These are phyloP conservation scores for Flaveria bidentis DNA, from an alignment of 129 eudicot genomes.

Conservation along the genomic window DNA sequence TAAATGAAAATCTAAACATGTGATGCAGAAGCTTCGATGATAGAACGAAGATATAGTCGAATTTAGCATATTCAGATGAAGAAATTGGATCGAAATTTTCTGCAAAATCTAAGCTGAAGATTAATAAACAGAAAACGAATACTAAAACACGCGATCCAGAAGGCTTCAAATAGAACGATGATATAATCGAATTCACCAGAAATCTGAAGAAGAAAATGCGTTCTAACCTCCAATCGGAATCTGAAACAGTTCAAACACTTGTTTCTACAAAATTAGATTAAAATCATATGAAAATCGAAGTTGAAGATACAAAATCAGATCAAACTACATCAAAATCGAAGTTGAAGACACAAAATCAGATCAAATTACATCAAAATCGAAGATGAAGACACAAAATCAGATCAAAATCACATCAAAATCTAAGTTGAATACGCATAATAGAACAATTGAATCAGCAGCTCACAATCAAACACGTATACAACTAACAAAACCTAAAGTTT, in stretches of 20 bases:
- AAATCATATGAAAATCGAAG: not conserved
- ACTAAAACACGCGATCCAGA: not conserved
- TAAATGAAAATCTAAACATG: slow-evolving; percentile 9
- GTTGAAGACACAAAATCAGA: not conserved
- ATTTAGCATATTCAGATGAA: slow-evolving; percentile 5
- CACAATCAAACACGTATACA: not conserved
- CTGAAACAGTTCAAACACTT: slow-evolving; percentile 1
- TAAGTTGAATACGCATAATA: not conserved
- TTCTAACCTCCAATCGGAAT: slow-evolving; percentile 21
- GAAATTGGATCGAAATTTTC: not conserved
- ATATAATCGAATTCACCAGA: too few relatives aligned
- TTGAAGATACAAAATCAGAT: not conserved
- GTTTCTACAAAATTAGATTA: not conserved
- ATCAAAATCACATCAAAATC: not conserved
- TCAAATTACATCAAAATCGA: slow-evolving; percentile 5
- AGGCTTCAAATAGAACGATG: too few relatives aligned
- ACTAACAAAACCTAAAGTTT: not conserved
- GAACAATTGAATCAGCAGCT: not conserved
- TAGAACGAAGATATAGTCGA: slow-evolving; percentile 12
- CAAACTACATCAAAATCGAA: not conserved
- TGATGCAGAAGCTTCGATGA: slow-evolving; percentile 28
- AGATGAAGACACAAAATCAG: not conserved
- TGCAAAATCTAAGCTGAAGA: not conserved
- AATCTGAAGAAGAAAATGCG: not conserved
- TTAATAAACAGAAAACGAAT: not conserved